These are phyloP conservation scores for Lycium barbarum DNA, from an alignment of 257 asterid genomes.

Conservation along the genomic window DNA sequence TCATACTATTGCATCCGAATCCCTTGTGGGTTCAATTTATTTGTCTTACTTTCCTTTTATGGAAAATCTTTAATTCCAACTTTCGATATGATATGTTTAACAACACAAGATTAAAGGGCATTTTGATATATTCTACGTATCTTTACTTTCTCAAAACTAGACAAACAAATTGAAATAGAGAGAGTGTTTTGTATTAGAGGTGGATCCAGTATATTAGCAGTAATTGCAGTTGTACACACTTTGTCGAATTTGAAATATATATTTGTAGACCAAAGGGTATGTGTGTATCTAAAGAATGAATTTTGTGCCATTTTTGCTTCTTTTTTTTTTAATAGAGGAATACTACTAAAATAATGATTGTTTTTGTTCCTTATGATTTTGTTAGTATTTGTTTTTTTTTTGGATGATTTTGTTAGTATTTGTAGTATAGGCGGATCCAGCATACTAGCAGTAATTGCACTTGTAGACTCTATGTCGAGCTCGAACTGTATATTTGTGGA, in stretches of 20 bases:
- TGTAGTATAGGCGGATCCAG: neutral
- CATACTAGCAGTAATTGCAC: neutral
- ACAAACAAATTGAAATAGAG: too few species aligned
- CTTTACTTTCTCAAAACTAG: too few species aligned
- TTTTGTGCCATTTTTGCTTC: neutral
- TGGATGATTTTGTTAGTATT: neutral
- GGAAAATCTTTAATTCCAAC: too few species aligned
- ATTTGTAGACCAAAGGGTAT: too few species aligned
- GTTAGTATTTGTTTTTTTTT: neutral
- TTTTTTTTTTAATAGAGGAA: too few species aligned
- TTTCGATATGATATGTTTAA: too few species aligned
- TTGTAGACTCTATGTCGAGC: neutral
- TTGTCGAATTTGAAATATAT: too few species aligned
- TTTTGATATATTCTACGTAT: too few species aligned
- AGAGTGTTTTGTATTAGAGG: too few species aligned
- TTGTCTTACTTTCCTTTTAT: too few species aligned
- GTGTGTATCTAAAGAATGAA: neutral
- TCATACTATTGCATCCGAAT: conserved; percentile 42
- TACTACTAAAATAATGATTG: neutral
- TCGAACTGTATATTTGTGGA: neutral
- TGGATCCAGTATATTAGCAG: neutral
- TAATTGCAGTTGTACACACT: neutral
- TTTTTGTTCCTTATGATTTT: neutral
- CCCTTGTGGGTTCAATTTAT: neutral
- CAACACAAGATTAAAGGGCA: too few species aligned